These are phyloP conservation scores for Pelargonium fulgidum DNA, from an alignment of 441 rosid genomes.

Conservation along the genomic window DNA sequence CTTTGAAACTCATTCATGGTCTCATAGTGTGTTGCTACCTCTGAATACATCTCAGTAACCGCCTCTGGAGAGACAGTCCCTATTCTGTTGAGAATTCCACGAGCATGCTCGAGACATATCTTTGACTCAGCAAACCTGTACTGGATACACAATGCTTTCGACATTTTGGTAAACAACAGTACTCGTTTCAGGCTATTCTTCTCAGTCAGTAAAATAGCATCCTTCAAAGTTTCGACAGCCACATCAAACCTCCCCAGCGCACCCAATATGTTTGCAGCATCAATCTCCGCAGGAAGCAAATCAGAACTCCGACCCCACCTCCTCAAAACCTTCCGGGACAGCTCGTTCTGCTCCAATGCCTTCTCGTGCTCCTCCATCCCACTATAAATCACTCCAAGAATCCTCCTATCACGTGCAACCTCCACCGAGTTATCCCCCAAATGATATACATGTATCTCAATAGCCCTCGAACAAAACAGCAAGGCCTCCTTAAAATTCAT, in stretches of 20 bases:
- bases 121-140: constrained; percentile 61
- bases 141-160: constrained; percentile 63
- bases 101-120: constrained; percentile 71
- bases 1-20: constrained; percentile 76
- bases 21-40: constrained; percentile 85
- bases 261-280: constrained; percentile 80
- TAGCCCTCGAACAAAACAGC: constrained; percentile 59
- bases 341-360: constrained; percentile 77
- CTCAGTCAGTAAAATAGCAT: constrained; percentile 58
- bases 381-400: constrained; percentile 74
- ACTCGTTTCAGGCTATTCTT: constrained; percentile 69
- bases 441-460: constrained; percentile 68
- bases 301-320: constrained; percentile 80
- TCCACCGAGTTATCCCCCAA: constrained; percentile 75
- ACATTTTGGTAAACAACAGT: constrained; percentile 70
- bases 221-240: constrained; percentile 59
- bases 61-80: constrained; percentile 52
- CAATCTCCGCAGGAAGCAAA: constrained; percentile 68
- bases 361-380: constrained; percentile 80
- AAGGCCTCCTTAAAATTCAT: constrained; percentile 79
- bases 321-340: constrained; percentile 67
- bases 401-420: constrained; percentile 77
- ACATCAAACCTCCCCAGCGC: constrained; percentile 73
- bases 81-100: constrained; percentile 70
- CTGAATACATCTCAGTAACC: constrained; percentile 85